These are phyloP conservation scores for Trametes elegans DNA, from an alignment of 768 basidiomycete genomes.

Conservation along the genomic window DNA sequence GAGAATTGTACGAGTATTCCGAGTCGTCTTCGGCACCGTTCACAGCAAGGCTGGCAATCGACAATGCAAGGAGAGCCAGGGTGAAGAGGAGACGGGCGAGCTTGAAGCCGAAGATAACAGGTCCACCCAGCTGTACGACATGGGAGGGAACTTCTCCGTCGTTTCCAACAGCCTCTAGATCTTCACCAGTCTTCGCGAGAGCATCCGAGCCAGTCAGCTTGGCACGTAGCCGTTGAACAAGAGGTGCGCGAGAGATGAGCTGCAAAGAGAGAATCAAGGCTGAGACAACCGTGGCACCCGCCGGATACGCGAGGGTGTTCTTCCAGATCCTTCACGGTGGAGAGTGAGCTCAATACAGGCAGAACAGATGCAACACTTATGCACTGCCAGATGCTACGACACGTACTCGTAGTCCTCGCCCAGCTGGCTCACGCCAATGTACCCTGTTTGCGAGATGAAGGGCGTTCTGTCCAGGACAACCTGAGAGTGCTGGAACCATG, in stretches of 20 bases:
- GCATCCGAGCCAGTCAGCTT: constrained; percentile 6
- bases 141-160: background rate
- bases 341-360: background rate
- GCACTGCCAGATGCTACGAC: background rate
- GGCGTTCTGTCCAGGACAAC: constrained; percentile 3
- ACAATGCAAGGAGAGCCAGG: constrained; percentile 48
- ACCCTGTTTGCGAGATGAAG: background rate
- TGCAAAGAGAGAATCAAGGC: constrained; percentile 13
- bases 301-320: constrained; percentile 15
- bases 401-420: constrained; percentile 7
- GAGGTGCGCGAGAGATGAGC: constrained; percentile 8
- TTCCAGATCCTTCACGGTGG: constrained; percentile 4
- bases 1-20: background rate
- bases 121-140: constrained; percentile 41
- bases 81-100: constrained; percentile 44
- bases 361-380: background rate
- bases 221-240: constrained; percentile 3
- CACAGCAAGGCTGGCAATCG: constrained; percentile 41
- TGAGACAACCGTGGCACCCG: constrained; percentile 9
- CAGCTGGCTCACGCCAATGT: background rate
- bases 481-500: constrained; percentile 9
- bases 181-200: background rate
- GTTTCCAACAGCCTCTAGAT: background rate
- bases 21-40: constrained; percentile 13
- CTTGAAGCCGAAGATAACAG: constrained; percentile 46